Percentiles rank a stretch among this genome's conserved stretches.
These are phyloP conservation scores for Jaenimonas drosophilae DNA, from an alignment of 208 protist genomes.

Conservation along the genomic window DNA sequence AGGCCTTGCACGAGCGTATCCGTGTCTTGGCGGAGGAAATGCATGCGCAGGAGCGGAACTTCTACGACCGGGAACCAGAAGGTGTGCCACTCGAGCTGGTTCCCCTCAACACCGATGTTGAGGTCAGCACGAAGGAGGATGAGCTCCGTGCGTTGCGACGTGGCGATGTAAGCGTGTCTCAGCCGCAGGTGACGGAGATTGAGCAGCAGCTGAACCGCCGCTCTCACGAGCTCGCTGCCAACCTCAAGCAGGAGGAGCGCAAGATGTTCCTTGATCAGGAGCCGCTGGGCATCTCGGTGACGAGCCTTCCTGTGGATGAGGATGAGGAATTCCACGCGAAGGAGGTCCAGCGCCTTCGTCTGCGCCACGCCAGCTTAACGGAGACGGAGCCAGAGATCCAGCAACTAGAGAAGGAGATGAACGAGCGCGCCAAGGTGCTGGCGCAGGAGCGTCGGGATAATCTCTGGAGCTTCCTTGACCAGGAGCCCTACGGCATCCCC, in stretches of 20 bases:
- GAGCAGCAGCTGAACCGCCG: conserved; percentile 41
- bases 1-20: conserved; percentile 52
- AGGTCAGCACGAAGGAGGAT: conserved; percentile 38
- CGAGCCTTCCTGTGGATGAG: conserved; percentile 47
- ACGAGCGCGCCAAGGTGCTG: conserved; percentile 40
- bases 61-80: conserved; percentile 51
- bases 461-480: conserved; percentile 47
- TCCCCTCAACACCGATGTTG: conserved; percentile 49
- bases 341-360: conserved; percentile 42
- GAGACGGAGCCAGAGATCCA: conserved; percentile 26
- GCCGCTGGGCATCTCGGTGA: conserved; percentile 42
- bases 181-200: conserved; percentile 28
- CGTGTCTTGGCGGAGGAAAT: conserved; percentile 36
- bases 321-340: conserved; percentile 44
- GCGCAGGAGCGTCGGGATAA: conserved; percentile 23
- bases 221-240: conserved; percentile 43
- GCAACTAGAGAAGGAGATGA: conserved; percentile 50
- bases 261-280: conserved; percentile 51
- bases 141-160: conserved; percentile 25
- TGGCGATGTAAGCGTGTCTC: conserved; percentile 15
- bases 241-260: conserved; percentile 62
- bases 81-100: conserved; percentile 49
- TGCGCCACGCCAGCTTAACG: conserved; percentile 34
- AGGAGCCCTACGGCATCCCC: conserved; percentile 51
- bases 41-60: conserved; percentile 39